Conservation (phyloP, 495 filamentous ascomycete species). For the Aspergillus diversus region DNA sequence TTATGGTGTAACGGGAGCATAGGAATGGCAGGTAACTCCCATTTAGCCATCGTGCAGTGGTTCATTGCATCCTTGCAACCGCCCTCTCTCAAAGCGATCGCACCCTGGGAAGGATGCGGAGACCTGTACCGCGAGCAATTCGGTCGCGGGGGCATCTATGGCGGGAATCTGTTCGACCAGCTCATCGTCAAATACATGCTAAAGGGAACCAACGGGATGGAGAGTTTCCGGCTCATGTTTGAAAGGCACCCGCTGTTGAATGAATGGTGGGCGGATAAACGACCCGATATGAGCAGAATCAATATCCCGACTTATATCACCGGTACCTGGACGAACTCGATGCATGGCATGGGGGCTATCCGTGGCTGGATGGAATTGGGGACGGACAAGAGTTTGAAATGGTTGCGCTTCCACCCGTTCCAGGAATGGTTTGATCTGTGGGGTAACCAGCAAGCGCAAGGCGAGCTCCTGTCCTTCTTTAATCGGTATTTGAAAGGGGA, state of each 20-base stretch:
- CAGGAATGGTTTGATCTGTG: slow-evolving; percentile 45
- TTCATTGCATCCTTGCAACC: slow-evolving; percentile 35
- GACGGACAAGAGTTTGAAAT: slow-evolving; percentile 25
- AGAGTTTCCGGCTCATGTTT: slow-evolving; percentile 22
- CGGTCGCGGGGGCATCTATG: slow-evolving; percentile 16
- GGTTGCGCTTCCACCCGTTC: slow-evolving; percentile 33
- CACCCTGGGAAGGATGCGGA: slow-evolving; percentile 44
- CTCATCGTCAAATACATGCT: slow-evolving; percentile 17
- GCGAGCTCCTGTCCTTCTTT: slow-evolving; percentile 37
- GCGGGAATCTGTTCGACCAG: slow-evolving; percentile 3
- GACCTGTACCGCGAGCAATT: slow-evolving; percentile 38
- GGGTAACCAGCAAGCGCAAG: slow-evolving; percentile 8
- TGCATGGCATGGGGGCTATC: slow-evolving; percentile 25
- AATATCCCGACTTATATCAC: slow-evolving; percentile 29
- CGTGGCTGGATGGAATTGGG: not conserved
- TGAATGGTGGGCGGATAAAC: slow-evolving; percentile 30
- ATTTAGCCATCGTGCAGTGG: slow-evolving; percentile 38
- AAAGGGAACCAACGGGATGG: slow-evolving; percentile 6
- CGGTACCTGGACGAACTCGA: slow-evolving; percentile 28
- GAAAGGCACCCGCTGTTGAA: slow-evolving; percentile 19
- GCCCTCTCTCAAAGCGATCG: slow-evolving; percentile 41
- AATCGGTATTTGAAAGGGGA: slow-evolving; percentile 37
- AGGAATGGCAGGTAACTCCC: slow-evolving; percentile 30
- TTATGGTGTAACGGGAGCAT: slow-evolving; percentile 29
- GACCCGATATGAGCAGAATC: slow-evolving; percentile 21